Percentiles rank a stretch among this genome's conserved stretches.
These are phyloP conservation scores for Pseudoscleropodium purum DNA, from an alignment of 225 moss, liverwort and hornwort genomes.

Conservation along the genomic window DNA sequence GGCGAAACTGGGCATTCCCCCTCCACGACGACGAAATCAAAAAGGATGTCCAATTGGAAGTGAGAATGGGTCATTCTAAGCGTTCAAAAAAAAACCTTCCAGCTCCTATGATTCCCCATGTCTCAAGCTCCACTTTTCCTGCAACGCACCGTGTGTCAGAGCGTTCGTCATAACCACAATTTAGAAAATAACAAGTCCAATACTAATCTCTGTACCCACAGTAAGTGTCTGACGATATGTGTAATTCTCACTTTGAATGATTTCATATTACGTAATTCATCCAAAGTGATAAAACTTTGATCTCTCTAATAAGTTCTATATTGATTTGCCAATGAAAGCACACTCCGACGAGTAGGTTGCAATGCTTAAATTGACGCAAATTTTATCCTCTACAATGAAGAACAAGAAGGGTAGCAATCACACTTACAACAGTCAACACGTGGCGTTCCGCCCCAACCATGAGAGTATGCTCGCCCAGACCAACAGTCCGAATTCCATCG, in stretches of 20 bases:
- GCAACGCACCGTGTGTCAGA: background rate
- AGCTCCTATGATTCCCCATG: background rate
- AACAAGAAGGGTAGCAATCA: background rate
- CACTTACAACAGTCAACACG: slow-evolving; percentile 18
- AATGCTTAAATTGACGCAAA: background rate
- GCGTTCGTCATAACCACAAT: background rate
- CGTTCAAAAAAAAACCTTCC: background rate
- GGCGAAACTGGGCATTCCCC: background rate
- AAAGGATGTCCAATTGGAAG: background rate
- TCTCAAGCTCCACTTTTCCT: background rate
- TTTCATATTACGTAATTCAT: no score
- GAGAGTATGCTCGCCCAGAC: slow-evolving; percentile 16
- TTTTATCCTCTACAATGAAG: background rate
- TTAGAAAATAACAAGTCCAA: background rate
- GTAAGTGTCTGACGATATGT: background rate
- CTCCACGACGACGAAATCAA: background rate
- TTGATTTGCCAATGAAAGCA: background rate
- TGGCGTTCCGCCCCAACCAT: slow-evolving; percentile 4
- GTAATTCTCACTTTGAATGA: background rate
- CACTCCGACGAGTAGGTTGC: background rate
- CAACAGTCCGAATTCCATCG: slow-evolving; percentile 12
- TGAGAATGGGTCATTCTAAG: background rate
- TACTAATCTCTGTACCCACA: background rate
- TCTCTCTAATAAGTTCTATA: background rate
- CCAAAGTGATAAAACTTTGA: background rate